Evolutionary conservation across 176 grass and related monocot genomes (phyloP).

Genomic region (Poa annua): DNA sequence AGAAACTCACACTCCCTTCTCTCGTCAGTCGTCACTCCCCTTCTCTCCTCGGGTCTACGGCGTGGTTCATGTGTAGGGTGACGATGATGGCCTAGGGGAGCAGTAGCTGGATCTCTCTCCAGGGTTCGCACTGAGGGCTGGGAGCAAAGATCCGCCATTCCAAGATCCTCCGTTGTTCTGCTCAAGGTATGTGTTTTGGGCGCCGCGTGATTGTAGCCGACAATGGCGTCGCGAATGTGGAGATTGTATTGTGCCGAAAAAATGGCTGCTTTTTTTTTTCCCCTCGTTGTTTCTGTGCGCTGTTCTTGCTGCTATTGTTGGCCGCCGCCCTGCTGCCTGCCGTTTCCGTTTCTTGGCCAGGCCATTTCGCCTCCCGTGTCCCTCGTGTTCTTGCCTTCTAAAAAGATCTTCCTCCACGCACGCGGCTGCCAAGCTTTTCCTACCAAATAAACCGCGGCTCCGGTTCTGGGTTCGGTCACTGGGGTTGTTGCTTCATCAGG

Average conservation of each 20-base stretch:
- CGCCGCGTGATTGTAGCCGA: conserved; percentile 33
- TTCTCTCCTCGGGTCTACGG: neutral
- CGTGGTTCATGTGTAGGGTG: conserved; percentile 9
- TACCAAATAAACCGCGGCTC: too few species aligned
- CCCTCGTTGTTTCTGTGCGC: neutral
- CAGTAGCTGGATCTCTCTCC: conserved; percentile 54
- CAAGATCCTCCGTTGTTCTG: conserved; percentile 7
- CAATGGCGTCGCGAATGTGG: conserved; percentile 4
- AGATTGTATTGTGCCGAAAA: conserved; percentile 1
- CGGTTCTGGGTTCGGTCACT: neutral
- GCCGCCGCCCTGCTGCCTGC: conserved; percentile 2
- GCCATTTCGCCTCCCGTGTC: conserved; percentile 5
- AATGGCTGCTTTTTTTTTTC: neutral
- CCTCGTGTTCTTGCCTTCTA: conserved; percentile 31
- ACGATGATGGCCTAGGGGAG: conserved; percentile 33
- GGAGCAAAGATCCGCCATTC: conserved; percentile 20
- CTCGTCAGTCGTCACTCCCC: neutral
- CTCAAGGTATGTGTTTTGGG: conserved; percentile 35
- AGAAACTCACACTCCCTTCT: neutral
- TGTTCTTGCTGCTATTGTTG: conserved; percentile 29
- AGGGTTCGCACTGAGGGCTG: conserved; percentile 30
- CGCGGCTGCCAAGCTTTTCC: too few species aligned
- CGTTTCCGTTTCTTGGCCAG: neutral
- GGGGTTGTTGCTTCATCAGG: conserved; percentile 24
- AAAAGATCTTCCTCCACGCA: conserved; percentile 7